phyloP scores from a whole-genome alignment of 192 early-diverging fungal species.

The Endogone sp. region DNA sequence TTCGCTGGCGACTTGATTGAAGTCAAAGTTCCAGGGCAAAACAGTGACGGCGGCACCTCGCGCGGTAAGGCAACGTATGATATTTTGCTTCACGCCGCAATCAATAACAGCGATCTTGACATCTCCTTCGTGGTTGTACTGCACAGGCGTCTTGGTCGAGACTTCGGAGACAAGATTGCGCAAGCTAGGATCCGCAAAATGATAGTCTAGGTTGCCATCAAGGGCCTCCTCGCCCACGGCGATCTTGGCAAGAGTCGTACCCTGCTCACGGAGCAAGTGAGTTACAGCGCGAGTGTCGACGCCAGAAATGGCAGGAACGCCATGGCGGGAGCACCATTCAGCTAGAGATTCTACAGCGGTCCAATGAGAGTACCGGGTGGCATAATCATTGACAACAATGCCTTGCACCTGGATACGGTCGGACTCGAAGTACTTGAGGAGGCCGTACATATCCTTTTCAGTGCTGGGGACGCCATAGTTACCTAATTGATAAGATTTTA shows the following conservation, averaged over 20 bases:
- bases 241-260: slow-evolving; percentile 81
- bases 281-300: slow-evolving; percentile 93
- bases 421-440: slow-evolving; percentile 85
- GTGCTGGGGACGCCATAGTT: slow-evolving; percentile 91
- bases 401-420: slow-evolving; percentile 81
- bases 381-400: slow-evolving; percentile 91
- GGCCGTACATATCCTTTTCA: slow-evolving; percentile 72
- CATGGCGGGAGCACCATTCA: slow-evolving; percentile 82
- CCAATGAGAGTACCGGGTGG: slow-evolving; percentile 90
- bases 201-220: slow-evolving; percentile 25
- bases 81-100: slow-evolving; percentile 94
- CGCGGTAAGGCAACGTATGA: slow-evolving; percentile 74
- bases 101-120: slow-evolving; percentile 82
- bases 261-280: slow-evolving; percentile 77
- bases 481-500: slow-evolving; percentile 5
- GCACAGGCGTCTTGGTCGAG: slow-evolving; percentile 62
- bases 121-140: slow-evolving; percentile 75
- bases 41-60: slow-evolving; percentile 84
- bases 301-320: slow-evolving; percentile 83
- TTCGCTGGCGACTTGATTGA: slow-evolving; percentile 49
- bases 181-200: slow-evolving; percentile 67
- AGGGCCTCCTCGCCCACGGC: slow-evolving; percentile 55
- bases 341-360: slow-evolving; percentile 85
- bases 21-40: slow-evolving; percentile 83
- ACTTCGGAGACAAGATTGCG: slow-evolving; percentile 78